These are phyloP conservation scores for Eucalyptus coolabah DNA, from an alignment of 345 rosid species.

Conservation along the genomic window DNA sequence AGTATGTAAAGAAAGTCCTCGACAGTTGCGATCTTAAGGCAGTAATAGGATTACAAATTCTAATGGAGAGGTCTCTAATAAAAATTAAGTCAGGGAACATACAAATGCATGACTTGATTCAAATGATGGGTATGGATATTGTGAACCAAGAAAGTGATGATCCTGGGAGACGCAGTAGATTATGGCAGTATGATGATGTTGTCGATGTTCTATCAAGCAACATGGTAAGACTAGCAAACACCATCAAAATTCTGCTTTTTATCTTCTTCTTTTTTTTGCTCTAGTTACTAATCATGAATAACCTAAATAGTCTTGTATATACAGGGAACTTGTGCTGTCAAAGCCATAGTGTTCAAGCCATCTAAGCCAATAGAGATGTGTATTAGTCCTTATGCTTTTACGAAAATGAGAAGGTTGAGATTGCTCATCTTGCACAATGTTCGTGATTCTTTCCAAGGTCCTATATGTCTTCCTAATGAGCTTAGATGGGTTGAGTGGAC, in stretches of 20 bases:
- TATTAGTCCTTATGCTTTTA: accelerated
- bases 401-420: neutral
- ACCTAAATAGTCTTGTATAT: too few species aligned
- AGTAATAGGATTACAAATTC: neutral
- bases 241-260: neutral
- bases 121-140: neutral
- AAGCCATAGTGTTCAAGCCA: neutral
- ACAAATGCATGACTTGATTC: neutral
- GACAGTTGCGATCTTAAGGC: neutral
- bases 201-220: accelerated
- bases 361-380: accelerated
- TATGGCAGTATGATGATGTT: accelerated
- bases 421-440: too few species aligned
- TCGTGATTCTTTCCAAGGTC: too few species aligned
- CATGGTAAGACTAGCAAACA: neutral
- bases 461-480: too few species aligned
- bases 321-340: neutral
- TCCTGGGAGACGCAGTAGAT: neutral
- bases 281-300: accelerated
- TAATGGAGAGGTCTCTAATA: neutral
- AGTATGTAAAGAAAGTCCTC: neutral
- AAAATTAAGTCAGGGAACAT: accelerated
- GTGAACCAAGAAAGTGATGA: neutral
- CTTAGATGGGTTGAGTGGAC: too few species aligned
- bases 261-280: neutral